A percentile compares a stretch with the other conserved stretches of the same genome.
Conservation (phyloP, 1,284 basidiomycete species). For the Ustanciosporium gigantosporum region DNA sequence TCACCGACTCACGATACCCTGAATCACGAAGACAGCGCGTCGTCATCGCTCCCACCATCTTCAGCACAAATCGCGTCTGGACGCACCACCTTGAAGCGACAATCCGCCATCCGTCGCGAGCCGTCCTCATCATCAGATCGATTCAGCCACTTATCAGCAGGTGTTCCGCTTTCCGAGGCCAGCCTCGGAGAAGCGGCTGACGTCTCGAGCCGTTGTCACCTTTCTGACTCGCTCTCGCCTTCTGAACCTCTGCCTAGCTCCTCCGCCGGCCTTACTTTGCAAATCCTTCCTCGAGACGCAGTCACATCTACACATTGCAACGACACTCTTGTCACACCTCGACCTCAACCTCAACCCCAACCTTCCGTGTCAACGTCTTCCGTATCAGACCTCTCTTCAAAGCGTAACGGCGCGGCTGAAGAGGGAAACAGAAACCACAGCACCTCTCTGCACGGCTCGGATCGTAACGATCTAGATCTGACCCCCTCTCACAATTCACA, state of each 20-base stretch:
- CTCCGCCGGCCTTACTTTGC: neutral
- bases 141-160: neutral
- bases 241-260: neutral
- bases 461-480: constrained; percentile 14
- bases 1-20: too few relatives aligned
- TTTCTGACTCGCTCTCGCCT: neutral
- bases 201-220: neutral
- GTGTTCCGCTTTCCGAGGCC: neutral
- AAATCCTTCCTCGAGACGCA: neutral
- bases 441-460: neutral
- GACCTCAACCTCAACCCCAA: neutral
- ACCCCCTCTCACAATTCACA: constrained; percentile 25
- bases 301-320: neutral
- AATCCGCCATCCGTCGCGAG: neutral
- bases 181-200: neutral
- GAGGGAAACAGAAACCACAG: neutral
- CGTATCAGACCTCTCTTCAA: neutral
- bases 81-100: constrained; percentile 1
- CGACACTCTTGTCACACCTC: neutral
- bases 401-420: neutral
- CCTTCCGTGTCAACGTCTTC: too few relatives aligned
- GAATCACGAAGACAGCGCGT: too few relatives aligned
- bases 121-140: neutral
- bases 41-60: too few relatives aligned
- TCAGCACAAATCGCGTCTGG: too few relatives aligned